Percentiles rank a stretch among this genome's conserved stretches.
Evolutionary conservation across 148 eudicot genomes (phyloP).

Genomic region (Heliamphora exappendiculata): DNA sequence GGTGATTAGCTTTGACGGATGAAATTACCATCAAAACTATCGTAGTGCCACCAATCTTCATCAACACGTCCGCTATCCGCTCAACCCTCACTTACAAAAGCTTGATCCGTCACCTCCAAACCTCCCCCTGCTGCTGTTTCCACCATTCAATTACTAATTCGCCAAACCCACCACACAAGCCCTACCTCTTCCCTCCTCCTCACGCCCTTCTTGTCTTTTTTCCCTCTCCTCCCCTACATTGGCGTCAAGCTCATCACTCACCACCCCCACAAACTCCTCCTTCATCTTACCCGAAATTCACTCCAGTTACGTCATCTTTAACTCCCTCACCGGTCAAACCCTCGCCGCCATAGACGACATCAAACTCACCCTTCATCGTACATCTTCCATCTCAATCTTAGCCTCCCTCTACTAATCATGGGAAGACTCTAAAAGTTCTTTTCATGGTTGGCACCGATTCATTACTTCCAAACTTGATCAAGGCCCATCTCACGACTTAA

Average conservation of each 20-base stretch:
- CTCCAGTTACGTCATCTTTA: conserved; percentile 53
- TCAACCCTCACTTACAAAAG: conserved; percentile 51
- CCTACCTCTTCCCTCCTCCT: conserved; percentile 62
- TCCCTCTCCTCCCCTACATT: conserved; percentile 63
- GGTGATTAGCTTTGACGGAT: conserved; percentile 49
- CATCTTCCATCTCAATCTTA: conserved; percentile 58
- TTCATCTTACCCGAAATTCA: conserved; percentile 52
- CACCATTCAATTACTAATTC: conserved; percentile 54
- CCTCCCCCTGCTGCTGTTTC: conserved; percentile 51
- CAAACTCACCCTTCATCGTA: conserved; percentile 63
- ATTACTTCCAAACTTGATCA: conserved; percentile 64
- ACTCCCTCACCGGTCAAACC: conserved; percentile 59
- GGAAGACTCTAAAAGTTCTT: conserved; percentile 30
- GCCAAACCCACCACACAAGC: conserved; percentile 59
- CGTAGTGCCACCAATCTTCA: conserved; percentile 32
- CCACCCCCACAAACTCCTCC: conserved; percentile 53
- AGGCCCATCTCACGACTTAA: conserved; percentile 51
- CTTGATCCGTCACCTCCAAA: conserved; percentile 60
- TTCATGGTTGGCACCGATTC: conserved; percentile 76
- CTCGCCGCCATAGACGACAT: conserved; percentile 77
- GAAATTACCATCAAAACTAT: conserved; percentile 5
- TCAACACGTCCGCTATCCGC: conserved; percentile 45
- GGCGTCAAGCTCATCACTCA: conserved; percentile 78
- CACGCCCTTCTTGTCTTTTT: conserved; percentile 83
- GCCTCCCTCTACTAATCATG: conserved; percentile 59